Conservation (phyloP, 1,284 basidiomycete genomes). For the Pulveroboletus sp. region DNA sequence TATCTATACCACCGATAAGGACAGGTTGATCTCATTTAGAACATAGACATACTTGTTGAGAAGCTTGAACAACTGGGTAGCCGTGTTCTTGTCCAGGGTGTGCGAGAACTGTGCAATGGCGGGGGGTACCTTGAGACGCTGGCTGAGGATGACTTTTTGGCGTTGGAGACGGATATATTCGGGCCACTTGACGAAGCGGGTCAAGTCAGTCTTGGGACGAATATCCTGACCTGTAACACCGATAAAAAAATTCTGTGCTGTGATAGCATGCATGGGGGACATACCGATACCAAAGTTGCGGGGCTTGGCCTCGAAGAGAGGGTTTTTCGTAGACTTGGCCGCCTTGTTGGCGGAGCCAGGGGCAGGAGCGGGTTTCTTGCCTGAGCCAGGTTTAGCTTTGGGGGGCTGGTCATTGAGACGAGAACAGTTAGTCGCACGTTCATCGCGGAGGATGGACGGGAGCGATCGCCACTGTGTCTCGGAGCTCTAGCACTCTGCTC, state of each 20-base stretch:
- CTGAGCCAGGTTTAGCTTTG: conserved; percentile 66
- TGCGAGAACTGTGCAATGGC: conserved; percentile 98
- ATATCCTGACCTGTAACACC: conserved; percentile 82
- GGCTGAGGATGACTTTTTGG: conserved; percentile 98
- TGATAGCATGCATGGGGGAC: conserved; percentile 30
- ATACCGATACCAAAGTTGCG: conserved; percentile 96
- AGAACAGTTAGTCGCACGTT: conserved; percentile 54
- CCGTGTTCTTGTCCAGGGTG: conserved; percentile 99
- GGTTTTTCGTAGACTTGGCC: conserved; percentile 86
- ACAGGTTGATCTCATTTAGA: background rate
- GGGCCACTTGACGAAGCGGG: conserved; percentile 99
- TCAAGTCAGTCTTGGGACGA: conserved; percentile 88
- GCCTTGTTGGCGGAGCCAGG: conserved; percentile 76
- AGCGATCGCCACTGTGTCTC: conserved; percentile 49
- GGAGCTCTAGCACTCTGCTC: conserved; percentile 65
- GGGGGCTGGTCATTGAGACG: conserved; percentile 91
- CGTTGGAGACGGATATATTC: conserved; percentile 98
- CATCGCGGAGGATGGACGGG: conserved; percentile 31
- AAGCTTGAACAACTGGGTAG: conserved; percentile 97
- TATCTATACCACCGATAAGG: conserved; percentile 42
- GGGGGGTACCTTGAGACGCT: conserved; percentile 98
- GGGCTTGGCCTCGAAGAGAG: conserved; percentile 89
- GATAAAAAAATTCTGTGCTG: background rate
- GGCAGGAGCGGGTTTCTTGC: conserved; percentile 79
- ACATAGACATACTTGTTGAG: conserved; percentile 80